Evolutionary conservation across 164 flowering plant genomes (phyloP), one percentile per base, ranked within the genome.

Genomic region (Aristolochia contorta): DNA sequence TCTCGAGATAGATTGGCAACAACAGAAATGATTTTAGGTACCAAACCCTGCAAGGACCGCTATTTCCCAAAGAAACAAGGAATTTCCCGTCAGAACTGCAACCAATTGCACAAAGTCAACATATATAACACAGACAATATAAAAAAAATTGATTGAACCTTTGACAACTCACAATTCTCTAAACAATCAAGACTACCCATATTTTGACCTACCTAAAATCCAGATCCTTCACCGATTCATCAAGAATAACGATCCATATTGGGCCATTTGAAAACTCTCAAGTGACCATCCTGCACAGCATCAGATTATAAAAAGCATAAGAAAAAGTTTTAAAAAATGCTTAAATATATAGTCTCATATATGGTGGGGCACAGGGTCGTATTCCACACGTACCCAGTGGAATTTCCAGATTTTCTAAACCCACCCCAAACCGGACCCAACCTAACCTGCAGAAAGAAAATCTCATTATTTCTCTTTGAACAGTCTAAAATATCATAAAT

Each of bases 231-330:
- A 91, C 84, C 59, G 86, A 54, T 47, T 80, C 14, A 79, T 84
- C 79, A 47, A 91, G 73, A 63, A 84, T 69, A 45, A 62, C n/a
- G 65, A 52, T 83, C 93, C 97, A 91, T 77, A 71, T 78, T 75
- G 58, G 99, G 97, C 99, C 97, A 91, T 79, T 82, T 85, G 63
- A 85, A 94, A 69, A 84, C 81, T 77, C 88, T 83, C 68, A 94
- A 76, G 62, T 80, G 82, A 25, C 99, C 99, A 77, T 89, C 88
- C 99, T 94, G 85, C 77, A 82, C 78, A 77, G 81, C 74, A 81
- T 47, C 68, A 78, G 78, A 79, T 52, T 56, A 24, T n/a, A n/a
- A n/a, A n/a, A 32, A 22, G 14, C 56, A 22, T 21, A 49, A 49
- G 43, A 4, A 37, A 37, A 37, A 3, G 5, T 37, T 37, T 37